These are phyloP conservation scores for Aspergillus tanneri DNA, from an alignment of 2,329 filamentous ascomycete genomes.

Conservation along the genomic window DNA sequence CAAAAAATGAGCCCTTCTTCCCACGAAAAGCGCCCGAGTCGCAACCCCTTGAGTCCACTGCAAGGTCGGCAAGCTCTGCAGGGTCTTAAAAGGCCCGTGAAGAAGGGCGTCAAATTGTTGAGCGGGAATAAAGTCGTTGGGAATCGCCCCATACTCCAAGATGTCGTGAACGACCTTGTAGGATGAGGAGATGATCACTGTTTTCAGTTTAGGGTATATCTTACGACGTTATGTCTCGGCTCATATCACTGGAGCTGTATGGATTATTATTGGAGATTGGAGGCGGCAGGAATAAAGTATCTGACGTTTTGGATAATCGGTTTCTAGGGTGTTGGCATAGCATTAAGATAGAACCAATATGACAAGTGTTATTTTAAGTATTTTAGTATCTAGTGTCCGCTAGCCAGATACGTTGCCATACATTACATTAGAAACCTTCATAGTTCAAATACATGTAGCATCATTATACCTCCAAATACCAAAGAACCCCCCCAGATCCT, in stretches of 20 bases:
- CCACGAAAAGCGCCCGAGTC: constrained; percentile 23
- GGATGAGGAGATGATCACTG: constrained; percentile 22
- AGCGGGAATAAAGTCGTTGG: constrained; percentile 58
- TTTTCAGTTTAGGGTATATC: background rate
- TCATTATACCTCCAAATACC: no score
- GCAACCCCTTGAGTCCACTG: constrained; percentile 33
- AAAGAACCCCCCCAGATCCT: no score
- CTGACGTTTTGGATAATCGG: background rate
- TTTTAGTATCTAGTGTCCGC: no score
- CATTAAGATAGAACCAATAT: no score
- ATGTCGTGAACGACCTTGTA: constrained; percentile 70
- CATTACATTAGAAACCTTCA: no score
- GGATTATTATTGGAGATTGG: constrained; percentile 8
- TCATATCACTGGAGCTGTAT: constrained; percentile 8
- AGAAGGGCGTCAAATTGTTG: constrained; percentile 57
- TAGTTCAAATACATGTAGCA: no score
- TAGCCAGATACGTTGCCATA: no score
- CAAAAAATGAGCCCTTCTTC: constrained; percentile 32
- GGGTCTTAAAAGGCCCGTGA: constrained; percentile 54
- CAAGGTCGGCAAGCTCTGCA: constrained; percentile 28
- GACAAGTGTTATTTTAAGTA: no score
- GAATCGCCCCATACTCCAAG: constrained; percentile 66
- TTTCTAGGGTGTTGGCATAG: background rate
- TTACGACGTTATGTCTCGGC: background rate
- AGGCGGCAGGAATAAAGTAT: background rate